Conservation (phyloP, 108 stramenopile species). For the Chaetoceros muelleri region DNA sequence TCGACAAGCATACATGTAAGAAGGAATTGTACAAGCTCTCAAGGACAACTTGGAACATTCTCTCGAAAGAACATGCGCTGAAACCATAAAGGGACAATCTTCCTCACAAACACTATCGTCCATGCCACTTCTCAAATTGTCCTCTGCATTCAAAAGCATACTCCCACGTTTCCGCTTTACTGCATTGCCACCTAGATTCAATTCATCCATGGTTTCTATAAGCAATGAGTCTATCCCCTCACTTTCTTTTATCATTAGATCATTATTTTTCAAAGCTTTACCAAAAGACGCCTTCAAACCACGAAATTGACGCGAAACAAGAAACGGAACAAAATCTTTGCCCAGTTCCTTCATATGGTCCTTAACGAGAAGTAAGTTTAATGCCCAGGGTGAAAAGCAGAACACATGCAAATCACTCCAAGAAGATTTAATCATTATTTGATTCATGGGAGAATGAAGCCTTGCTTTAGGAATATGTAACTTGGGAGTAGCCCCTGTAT, state of each 20-base stretch:
- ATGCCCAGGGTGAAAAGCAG: slow-evolving; percentile 70
- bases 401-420: slow-evolving; percentile 75
- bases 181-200: slow-evolving; percentile 1
- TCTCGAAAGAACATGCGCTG: slow-evolving; percentile 41
- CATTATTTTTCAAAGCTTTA: slow-evolving; percentile 14
- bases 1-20: slow-evolving; percentile 58
- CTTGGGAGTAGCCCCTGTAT: slow-evolving; percentile 67
- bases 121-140: slow-evolving; percentile 6
- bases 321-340: slow-evolving; percentile 58
- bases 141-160: slow-evolving; percentile 8
- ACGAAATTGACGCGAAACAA: slow-evolving; percentile 61
- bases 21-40: slow-evolving; percentile 48
- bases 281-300: slow-evolving; percentile 64
- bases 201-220: slow-evolving; percentile 8
- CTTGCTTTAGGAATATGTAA: slow-evolving; percentile 43
- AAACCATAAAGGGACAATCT: slow-evolving; percentile 37
- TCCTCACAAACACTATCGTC: slow-evolving; percentile 12
- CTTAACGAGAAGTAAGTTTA: slow-evolving; percentile 38
- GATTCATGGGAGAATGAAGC: slow-evolving; percentile 25
- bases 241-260: slow-evolving; percentile 11
- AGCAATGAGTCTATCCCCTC: slow-evolving; percentile 10
- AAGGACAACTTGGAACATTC: slow-evolving; percentile 32
- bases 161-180: slow-evolving; percentile 1
- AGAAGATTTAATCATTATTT: slow-evolving; percentile 16
- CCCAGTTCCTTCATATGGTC: slow-evolving; percentile 31